Conservation (phyloP, 257 asterid species). For the Gynochthodes officinalis region DNA sequence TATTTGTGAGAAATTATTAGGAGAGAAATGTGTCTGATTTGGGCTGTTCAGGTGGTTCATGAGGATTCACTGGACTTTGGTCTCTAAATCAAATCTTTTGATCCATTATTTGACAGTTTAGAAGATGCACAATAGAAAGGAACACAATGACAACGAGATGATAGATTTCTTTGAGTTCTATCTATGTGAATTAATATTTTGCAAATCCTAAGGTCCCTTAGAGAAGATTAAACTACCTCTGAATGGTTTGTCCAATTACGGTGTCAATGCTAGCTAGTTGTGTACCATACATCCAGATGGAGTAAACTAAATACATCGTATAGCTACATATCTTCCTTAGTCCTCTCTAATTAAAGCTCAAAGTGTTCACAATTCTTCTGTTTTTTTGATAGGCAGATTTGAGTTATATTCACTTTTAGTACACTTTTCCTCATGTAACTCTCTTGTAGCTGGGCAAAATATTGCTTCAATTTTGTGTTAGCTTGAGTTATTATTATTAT, state of each 20-base stretch:
- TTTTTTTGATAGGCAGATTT: too few species aligned
- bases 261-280: too few species aligned
- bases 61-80: not conserved
- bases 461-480: not conserved
- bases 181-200: too few species aligned
- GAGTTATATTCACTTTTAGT: not conserved
- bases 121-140: not conserved
- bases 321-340: too few species aligned
- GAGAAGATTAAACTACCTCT: too few species aligned
- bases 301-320: too few species aligned
- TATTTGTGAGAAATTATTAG: not conserved
- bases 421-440: not conserved
- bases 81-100: not conserved
- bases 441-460: not conserved
- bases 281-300: too few species aligned
- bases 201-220: not conserved
- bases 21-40: not conserved
- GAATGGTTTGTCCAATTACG: too few species aligned
- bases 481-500: not conserved
- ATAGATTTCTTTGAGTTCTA: not conserved
- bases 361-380: too few species aligned
- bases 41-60: not conserved
- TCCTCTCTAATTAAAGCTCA: too few species aligned
- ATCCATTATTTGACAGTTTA: too few species aligned
- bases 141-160: not conserved